Evolutionary conservation across 139 green algal genomes (phyloP).

Genomic region (Axilococcus clingmanii): DNA sequence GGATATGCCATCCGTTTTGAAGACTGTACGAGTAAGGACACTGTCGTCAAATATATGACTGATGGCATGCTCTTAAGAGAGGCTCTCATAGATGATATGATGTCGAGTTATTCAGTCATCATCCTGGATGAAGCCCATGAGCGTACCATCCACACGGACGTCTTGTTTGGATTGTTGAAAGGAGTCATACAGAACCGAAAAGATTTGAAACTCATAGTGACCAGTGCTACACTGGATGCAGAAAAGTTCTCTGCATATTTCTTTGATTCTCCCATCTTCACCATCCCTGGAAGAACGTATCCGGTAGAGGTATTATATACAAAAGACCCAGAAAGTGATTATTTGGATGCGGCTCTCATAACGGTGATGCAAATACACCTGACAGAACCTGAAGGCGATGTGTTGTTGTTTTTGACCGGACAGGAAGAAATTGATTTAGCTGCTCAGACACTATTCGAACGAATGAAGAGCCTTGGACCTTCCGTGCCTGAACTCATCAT

Average conservation of each 20-base stretch:
- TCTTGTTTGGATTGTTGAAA: constrained; percentile 98
- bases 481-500: constrained; percentile 89
- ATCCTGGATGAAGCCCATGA: constrained; percentile 98
- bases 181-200: constrained; percentile 23
- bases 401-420: constrained; percentile 81
- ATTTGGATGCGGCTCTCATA: constrained; percentile 91
- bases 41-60: constrained; percentile 97
- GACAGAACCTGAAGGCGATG: constrained; percentile 74
- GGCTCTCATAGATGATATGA: constrained; percentile 72
- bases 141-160: constrained; percentile 93
- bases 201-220: constrained; percentile 83
- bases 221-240: constrained; percentile 86
- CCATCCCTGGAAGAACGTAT: constrained; percentile 74
- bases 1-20: constrained; percentile 98
- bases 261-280: constrained; percentile 80
- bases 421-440: constrained; percentile 78
- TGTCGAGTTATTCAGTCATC: constrained; percentile 75
- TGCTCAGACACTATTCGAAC: constrained; percentile 76
- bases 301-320: constrained; percentile 76
- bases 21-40: constrained; percentile 78
- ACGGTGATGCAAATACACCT: constrained; percentile 94
- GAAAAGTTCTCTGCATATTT: constrained; percentile 97
- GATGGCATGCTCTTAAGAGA: constrained; percentile 95
- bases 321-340: constrained; percentile 78
- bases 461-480: constrained; percentile 84